Conservation (phyloP, 2,329 filamentous ascomycete genomes). For the Penicillium sp. region DNA sequence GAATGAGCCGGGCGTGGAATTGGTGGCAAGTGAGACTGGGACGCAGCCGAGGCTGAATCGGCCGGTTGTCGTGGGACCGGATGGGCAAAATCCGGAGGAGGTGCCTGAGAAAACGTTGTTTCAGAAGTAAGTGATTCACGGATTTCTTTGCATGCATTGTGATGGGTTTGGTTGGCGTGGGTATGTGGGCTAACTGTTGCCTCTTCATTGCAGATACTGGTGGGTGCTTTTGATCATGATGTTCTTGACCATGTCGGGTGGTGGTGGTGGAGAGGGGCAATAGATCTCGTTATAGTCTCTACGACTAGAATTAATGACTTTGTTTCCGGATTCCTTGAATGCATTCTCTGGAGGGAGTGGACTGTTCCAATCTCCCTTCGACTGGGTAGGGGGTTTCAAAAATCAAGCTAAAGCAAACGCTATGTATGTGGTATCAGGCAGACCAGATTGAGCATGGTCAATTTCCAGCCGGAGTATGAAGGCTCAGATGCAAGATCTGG, state of each 20-base stretch:
- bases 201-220: slow-evolving; percentile 45
- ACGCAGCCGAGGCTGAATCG: slow-evolving; percentile 44
- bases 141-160: neutral
- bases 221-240: slow-evolving; percentile 48
- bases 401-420: neutral
- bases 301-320: slow-evolving; percentile 2
- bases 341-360: neutral
- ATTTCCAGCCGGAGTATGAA: neutral
- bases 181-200: neutral
- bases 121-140: slow-evolving; percentile 40
- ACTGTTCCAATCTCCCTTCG: neutral
- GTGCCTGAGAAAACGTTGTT: slow-evolving; percentile 48
- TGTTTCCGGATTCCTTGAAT: neutral
- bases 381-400: neutral
- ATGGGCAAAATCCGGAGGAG: slow-evolving; percentile 42
- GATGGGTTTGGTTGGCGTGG: neutral
- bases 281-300: slow-evolving; percentile 6
- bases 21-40: slow-evolving; percentile 36
- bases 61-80: slow-evolving; percentile 42
- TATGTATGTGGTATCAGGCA: neutral
- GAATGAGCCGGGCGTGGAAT: slow-evolving; percentile 32
- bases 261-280: slow-evolving; percentile 33
- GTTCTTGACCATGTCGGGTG: slow-evolving; percentile 46
- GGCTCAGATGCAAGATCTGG: neutral
- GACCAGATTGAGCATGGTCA: neutral